phyloP scores from a whole-genome alignment of 2,329 filamentous ascomycete species.

The Madurella mycetomatis region DNA sequence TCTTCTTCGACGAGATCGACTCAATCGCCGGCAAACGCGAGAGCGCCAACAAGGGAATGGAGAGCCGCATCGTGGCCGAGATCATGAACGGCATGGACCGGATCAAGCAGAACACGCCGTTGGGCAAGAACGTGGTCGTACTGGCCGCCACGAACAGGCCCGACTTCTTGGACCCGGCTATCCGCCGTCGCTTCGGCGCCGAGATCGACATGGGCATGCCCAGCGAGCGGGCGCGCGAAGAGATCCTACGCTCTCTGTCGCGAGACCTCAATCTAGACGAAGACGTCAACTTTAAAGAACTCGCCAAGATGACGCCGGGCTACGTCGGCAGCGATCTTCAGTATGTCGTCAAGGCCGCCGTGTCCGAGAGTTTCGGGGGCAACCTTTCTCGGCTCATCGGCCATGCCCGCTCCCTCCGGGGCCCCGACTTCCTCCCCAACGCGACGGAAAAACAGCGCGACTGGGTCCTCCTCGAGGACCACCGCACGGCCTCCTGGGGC shows the following conservation, averaged over 20 bases:
- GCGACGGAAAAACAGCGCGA: slow-evolving; percentile 19
- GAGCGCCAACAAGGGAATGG: slow-evolving; percentile 80
- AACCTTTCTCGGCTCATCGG: slow-evolving; percentile 27
- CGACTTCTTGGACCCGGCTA: slow-evolving; percentile 75
- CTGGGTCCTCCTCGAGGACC: slow-evolving; percentile 27
- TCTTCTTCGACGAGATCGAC: slow-evolving; percentile 92
- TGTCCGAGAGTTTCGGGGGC: slow-evolving; percentile 33
- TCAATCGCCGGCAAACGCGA: slow-evolving; percentile 84
- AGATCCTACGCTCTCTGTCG: slow-evolving; percentile 73
- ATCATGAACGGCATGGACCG: slow-evolving; percentile 84
- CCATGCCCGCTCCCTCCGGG: slow-evolving; percentile 17
- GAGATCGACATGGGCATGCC: slow-evolving; percentile 85
- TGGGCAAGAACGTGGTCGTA: slow-evolving; percentile 78
- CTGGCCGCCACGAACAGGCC: slow-evolving; percentile 87
- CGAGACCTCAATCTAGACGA: slow-evolving; percentile 58
- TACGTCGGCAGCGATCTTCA: slow-evolving; percentile 90
- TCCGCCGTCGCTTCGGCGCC: slow-evolving; percentile 73
- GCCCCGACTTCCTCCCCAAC: slow-evolving; percentile 12
- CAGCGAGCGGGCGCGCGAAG: slow-evolving; percentile 68
- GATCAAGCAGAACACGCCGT: slow-evolving; percentile 64
- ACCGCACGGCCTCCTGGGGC: slow-evolving; percentile 22
- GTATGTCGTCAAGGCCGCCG: slow-evolving; percentile 49
- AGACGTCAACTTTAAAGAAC: slow-evolving; percentile 66
- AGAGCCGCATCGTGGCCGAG: slow-evolving; percentile 79
- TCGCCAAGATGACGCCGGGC: slow-evolving; percentile 83